A percentile compares a stretch with the other conserved stretches of the same genome.
Evolutionary conservation across 1,284 basidiomycete species (phyloP).

Genomic region (Neotropicomus parvogracilis): DNA sequence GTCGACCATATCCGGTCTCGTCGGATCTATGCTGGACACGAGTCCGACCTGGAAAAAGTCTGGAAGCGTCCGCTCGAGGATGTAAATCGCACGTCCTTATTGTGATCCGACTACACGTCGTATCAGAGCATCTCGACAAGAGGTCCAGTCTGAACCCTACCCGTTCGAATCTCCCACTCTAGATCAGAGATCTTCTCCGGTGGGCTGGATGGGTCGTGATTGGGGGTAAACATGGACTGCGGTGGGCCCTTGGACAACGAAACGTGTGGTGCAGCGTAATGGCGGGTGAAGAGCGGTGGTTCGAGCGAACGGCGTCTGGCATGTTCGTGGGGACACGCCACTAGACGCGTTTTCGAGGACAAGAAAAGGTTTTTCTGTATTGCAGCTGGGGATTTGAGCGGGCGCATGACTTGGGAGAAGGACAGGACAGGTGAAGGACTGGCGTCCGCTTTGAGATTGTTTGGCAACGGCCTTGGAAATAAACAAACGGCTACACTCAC

Average conservation of each 20-base stretch:
- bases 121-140: slow-evolving; percentile 29
- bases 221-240: slow-evolving; percentile 31
- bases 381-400: background rate
- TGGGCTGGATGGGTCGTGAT: slow-evolving; percentile 8
- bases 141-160: slow-evolving; percentile 34
- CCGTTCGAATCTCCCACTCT: slow-evolving; percentile 68
- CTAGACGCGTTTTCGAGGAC: background rate
- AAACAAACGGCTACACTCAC: slow-evolving; percentile 27
- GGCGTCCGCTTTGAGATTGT: slow-evolving; percentile 20
- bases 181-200: slow-evolving; percentile 35
- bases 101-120: slow-evolving; percentile 15
- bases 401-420: slow-evolving; percentile 14
- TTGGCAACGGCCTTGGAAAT: slow-evolving; percentile 31
- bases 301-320: slow-evolving; percentile 6
- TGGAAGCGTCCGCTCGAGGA: slow-evolving; percentile 65
- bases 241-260: slow-evolving; percentile 24
- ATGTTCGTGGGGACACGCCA: background rate
- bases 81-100: slow-evolving; percentile 67
- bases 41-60: slow-evolving; percentile 70
- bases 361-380: background rate
- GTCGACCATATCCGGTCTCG: slow-evolving; percentile 23
- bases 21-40: slow-evolving; percentile 50
- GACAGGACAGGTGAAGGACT: background rate
- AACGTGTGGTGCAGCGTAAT: background rate
- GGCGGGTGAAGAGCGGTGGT: slow-evolving; percentile 4